Evolutionary conservation across 805 yeast genomes (phyloP).

Genomic region (Starmerella potacharoeniae): DNA sequence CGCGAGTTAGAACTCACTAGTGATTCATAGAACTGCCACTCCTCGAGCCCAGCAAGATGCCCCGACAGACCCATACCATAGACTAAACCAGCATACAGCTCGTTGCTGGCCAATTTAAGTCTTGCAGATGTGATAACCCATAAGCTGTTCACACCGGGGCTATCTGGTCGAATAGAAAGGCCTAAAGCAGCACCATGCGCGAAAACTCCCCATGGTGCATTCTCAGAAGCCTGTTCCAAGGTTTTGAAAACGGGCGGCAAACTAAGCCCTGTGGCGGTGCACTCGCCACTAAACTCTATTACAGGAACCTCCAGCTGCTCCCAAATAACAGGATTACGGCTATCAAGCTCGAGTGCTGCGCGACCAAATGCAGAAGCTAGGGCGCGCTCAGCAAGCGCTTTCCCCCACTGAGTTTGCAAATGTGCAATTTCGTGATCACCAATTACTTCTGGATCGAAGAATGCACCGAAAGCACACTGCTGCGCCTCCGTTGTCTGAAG

Average conservation of each 20-base stretch:
- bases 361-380: constrained; percentile 68
- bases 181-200: constrained; percentile 90
- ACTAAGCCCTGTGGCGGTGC: constrained; percentile 11
- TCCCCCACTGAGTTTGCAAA: constrained; percentile 46
- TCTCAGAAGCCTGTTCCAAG: constrained; percentile 2
- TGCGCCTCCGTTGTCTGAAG: constrained; percentile 62
- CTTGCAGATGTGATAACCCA: constrained; percentile 71
- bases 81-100: constrained; percentile 92
- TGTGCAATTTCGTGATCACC: constrained; percentile 47
- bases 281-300: constrained; percentile 43
- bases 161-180: constrained; percentile 54
- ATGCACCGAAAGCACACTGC: constrained; percentile 26
- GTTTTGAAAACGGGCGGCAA: constrained; percentile 6
- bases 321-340: constrained; percentile 66
- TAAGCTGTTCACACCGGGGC: constrained; percentile 66
- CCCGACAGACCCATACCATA: constrained; percentile 88
- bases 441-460: constrained; percentile 32
- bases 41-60: constrained; percentile 69
- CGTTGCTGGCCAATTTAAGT: constrained; percentile 42
- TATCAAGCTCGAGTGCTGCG: constrained; percentile 58
- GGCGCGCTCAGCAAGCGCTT: constrained; percentile 56
- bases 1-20: constrained; percentile 77
- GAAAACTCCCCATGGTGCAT: constrained; percentile 32
- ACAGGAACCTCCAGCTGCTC: constrained; percentile 74
- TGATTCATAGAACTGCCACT: constrained; percentile 93